Evolutionary conservation across 2,329 filamentous ascomycete species (phyloP), one percentile per base, ranked within the genome.

Genomic region (Clathrospora elynae): DNA sequence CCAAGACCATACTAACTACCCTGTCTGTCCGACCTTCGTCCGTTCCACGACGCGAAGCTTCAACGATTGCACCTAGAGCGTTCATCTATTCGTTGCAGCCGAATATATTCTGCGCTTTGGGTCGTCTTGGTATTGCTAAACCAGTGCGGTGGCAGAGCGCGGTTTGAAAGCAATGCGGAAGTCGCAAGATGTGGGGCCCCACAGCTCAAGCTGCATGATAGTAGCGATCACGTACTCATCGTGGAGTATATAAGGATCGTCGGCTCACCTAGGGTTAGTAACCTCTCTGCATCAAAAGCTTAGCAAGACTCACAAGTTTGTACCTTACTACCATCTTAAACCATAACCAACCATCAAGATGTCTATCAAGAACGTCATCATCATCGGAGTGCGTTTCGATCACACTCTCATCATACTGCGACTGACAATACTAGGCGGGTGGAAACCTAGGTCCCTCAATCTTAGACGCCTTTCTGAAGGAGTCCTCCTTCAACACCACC

Each of bases 401-500:
- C 6, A 16, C 11, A 14, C 24, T 32, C 17, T 19, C 8, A 6
- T 18, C 8, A 7, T 9, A 13, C 9, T 3, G 12, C 1, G 3
- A 35, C 49, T 63, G 19, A 64, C 36, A 19, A 18, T 16, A 6
- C 3, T 20, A 69, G 60, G 68, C 70, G 23, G 55, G 59, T 16
- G 73, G 75, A 32, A 75, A 74, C 35, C 64, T 77, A 12, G 75
- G 75, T 1, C 69, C 69, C 6, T 54, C 67, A 7, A 61, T 78
- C 29, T 59, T 77, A 17, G 42, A 67, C 8, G 64, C 67, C 4
- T 72, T 79, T 32, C 55, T 73, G 5, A 55, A 69, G 2, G 46
- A 64, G 4, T 66, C 65, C n/a, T 62, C 67, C 8, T 81, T 85
- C 68, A 71, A 75, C 41, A 69, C 84, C 39, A 81, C 79, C 6